Evolutionary conservation across 1,139 yeast species (phyloP).

Genomic region (Kodamaea plutei): DNA sequence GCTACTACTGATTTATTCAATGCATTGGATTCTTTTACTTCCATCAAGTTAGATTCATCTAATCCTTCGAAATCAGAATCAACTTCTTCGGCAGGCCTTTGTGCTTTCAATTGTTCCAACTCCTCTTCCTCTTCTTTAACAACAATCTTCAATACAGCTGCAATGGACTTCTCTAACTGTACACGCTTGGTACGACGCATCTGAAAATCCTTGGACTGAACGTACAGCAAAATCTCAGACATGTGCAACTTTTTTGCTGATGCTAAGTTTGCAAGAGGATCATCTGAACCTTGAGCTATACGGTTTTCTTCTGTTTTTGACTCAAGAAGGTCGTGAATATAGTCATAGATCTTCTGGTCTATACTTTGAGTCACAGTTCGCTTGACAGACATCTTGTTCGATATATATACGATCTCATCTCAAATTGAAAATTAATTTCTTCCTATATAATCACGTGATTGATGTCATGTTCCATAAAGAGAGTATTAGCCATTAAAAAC

Average conservation of each 20-base stretch:
- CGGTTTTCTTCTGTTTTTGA: slow-evolving; percentile 44
- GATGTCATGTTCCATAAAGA: no score
- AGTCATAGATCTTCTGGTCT: slow-evolving; percentile 48
- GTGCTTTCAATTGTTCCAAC: slow-evolving; percentile 25
- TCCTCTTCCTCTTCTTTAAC: slow-evolving; percentile 41
- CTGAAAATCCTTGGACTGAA: slow-evolving; percentile 57
- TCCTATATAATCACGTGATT: no score
- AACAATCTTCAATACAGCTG: slow-evolving; percentile 46
- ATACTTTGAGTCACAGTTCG: slow-evolving; percentile 28
- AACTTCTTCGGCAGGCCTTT: slow-evolving; percentile 20
- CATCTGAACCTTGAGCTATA: slow-evolving; percentile 17
- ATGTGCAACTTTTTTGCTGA: slow-evolving; percentile 56
- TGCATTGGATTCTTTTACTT: slow-evolving; percentile 53
- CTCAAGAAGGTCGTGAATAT: slow-evolving; percentile 49
- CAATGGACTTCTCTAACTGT: slow-evolving; percentile 54
- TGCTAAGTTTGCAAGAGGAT: slow-evolving; percentile 42
- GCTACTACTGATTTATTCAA: slow-evolving; percentile 75
- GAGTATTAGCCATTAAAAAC: no score
- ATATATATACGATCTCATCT: no score
- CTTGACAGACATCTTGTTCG: slow-evolving; percentile 12
- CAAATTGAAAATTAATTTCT: no score
- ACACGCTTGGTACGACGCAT: slow-evolving; percentile 63
- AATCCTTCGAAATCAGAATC: slow-evolving; percentile 34
- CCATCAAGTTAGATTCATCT: slow-evolving; percentile 54
- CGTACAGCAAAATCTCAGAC: slow-evolving; percentile 50